Percentiles rank a stretch among this genome's conserved stretches.
These are phyloP conservation scores for Periconia sp. DNA, from an alignment of 2,329 filamentous ascomycete species.

Conservation along the genomic window DNA sequence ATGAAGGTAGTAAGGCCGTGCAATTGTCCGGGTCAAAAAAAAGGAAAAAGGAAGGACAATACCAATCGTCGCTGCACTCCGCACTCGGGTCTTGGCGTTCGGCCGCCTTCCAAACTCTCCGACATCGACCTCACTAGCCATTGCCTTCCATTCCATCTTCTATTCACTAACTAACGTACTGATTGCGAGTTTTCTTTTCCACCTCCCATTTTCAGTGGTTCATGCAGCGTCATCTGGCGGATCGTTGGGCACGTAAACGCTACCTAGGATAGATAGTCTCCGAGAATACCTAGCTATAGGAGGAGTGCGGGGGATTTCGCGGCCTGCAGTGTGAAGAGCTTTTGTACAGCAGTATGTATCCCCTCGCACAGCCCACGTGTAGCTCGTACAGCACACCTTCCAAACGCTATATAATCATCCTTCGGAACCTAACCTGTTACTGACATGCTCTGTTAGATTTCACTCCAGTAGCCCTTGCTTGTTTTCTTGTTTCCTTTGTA, in stretches of 20 bases:
- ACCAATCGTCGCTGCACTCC: background rate
- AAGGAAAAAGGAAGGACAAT: constrained; percentile 1
- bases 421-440: background rate
- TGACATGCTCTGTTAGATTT: background rate
- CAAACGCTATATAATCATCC: background rate
- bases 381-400: background rate
- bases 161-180: constrained; percentile 4
- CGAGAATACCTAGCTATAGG: background rate
- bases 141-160: constrained; percentile 13
- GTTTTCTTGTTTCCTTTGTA: constrained; percentile 2
- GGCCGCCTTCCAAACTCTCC: constrained; percentile 9
- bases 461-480: background rate
- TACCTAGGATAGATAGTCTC: constrained; percentile 49
- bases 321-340: constrained; percentile 10
- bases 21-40: constrained; percentile 7
- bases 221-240: constrained; percentile 59
- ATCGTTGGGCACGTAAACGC: constrained; percentile 50
- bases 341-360: background rate
- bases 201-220: constrained; percentile 31
- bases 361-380: background rate
- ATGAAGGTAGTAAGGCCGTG: too few species aligned
- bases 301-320: constrained; percentile 2
- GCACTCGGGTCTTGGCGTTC: constrained; percentile 4
- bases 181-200: background rate
- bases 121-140: constrained; percentile 18